These are phyloP conservation scores for Hymenoscyphus scutula DNA, from an alignment of 2,329 filamentous ascomycete species.

Conservation along the genomic window DNA sequence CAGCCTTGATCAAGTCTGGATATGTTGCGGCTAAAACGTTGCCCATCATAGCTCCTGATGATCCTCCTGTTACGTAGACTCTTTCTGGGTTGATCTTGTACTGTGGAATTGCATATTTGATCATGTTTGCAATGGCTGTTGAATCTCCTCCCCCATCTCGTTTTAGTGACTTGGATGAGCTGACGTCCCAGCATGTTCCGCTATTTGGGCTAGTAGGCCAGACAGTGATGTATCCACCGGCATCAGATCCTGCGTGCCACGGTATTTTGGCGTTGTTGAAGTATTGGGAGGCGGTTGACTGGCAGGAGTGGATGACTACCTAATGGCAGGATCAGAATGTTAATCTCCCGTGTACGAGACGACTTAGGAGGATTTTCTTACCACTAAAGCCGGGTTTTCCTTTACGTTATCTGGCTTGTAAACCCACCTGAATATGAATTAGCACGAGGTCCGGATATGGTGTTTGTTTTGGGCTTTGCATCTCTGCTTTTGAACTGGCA, in stretches of 20 bases:
- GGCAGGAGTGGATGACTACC: constrained; percentile 26
- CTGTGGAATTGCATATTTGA: constrained; percentile 48
- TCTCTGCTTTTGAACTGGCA: constrained; percentile 23
- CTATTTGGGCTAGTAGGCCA: constrained; percentile 53
- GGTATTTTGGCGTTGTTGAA: constrained; percentile 36
- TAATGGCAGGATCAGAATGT: neutral
- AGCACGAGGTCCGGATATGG: neutral
- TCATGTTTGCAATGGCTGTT: constrained; percentile 57
- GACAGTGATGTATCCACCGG: constrained; percentile 57
- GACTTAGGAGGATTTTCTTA: neutral
- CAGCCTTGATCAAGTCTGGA: constrained; percentile 46
- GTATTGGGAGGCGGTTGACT: constrained; percentile 41
- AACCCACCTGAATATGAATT: constrained; percentile 19
- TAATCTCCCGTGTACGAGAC: neutral
- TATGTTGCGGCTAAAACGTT: constrained; percentile 45
- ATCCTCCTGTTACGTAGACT: constrained; percentile 53
- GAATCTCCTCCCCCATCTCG: constrained; percentile 57
- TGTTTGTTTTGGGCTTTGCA: constrained; percentile 14
- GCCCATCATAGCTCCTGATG: constrained; percentile 49
- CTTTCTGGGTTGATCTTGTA: constrained; percentile 50
- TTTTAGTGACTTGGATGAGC: constrained; percentile 44
- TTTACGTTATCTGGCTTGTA: constrained; percentile 27
- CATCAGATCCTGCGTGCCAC: constrained; percentile 51
- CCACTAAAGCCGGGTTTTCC: constrained; percentile 23
- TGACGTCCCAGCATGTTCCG: constrained; percentile 59